Evolutionary conservation across 768 basidiomycete genomes (phyloP).

Genomic region (Tulasnella calospora): DNA sequence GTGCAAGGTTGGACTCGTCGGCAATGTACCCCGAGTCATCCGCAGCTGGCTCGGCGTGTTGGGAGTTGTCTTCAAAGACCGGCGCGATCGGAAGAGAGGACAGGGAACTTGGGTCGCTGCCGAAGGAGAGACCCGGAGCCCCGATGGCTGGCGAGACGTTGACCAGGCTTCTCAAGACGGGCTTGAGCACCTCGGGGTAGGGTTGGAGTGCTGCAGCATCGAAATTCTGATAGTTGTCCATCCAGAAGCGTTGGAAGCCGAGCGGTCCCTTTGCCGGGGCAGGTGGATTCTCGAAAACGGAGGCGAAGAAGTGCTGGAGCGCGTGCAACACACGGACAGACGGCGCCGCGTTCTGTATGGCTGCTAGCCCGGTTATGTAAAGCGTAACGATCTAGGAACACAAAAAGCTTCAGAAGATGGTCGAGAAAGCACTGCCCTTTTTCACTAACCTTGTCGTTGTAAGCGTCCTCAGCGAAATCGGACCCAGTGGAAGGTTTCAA

Average conservation of each 20-base stretch:
- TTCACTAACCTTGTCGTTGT: neutral
- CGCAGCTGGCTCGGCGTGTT: neutral
- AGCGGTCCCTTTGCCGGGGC: constrained; percentile 9
- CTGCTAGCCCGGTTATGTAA: constrained; percentile 18
- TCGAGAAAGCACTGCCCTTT: neutral
- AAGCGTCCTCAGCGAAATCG: constrained; percentile 9
- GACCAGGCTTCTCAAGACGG: constrained; percentile 18
- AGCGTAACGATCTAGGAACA: constrained; percentile 3
- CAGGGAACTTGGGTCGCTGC: neutral
- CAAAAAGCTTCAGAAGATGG: neutral
- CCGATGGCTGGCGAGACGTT: neutral
- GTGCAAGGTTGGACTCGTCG: neutral
- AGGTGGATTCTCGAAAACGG: constrained; percentile 23
- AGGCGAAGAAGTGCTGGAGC: constrained; percentile 21
- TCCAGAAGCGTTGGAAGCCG: constrained; percentile 25
- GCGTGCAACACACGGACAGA: neutral
- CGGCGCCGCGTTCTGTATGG: constrained; percentile 9
- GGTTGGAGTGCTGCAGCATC: neutral
- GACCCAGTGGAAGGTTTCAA: constrained; percentile 7
- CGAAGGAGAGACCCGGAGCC: constrained; percentile 10
- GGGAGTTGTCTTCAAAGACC: neutral
- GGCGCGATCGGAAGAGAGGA: neutral
- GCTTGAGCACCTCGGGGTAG: constrained; percentile 28
- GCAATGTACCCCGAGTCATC: neutral
- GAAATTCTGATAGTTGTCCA: constrained; percentile 18